Evolutionary conservation across 2,329 filamentous ascomycete species (phyloP).

Genomic region (Penicillium expansum): DNA sequence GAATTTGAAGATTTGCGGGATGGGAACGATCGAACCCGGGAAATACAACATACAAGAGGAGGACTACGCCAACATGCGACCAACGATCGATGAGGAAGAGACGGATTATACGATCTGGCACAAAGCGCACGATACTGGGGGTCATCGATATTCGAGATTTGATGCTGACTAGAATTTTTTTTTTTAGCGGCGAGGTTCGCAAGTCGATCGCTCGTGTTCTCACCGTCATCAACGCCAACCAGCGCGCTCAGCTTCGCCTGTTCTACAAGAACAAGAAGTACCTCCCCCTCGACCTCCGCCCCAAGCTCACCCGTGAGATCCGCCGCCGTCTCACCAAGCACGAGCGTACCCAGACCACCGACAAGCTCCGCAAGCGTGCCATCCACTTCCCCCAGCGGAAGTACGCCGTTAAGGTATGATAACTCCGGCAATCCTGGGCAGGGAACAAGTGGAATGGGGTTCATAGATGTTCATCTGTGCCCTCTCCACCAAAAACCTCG

Average conservation of each 20-base stretch:
- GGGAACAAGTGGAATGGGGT: not conserved
- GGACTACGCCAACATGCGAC: not conserved
- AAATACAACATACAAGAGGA: constrained; percentile 1
- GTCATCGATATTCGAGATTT: constrained; percentile 3
- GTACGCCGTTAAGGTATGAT: constrained; percentile 92
- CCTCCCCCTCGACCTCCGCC: constrained; percentile 93
- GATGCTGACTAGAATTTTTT: constrained; percentile 31
- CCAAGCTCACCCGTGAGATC: constrained; percentile 98
- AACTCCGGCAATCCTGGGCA: not conserved
- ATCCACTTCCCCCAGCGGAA: constrained; percentile 98
- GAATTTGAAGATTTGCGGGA: constrained; percentile 14
- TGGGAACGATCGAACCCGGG: constrained; percentile 5
- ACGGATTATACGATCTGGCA: not conserved
- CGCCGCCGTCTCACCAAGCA: constrained; percentile 90
- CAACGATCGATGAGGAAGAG: not conserved
- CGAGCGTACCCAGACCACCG: constrained; percentile 78
- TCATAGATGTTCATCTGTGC: not conserved
- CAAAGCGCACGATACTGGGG: not conserved
- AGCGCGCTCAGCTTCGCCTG: constrained; percentile 93
- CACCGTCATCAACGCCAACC: constrained; percentile 99
- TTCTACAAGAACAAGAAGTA: constrained; percentile 99
- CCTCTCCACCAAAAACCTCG: not conserved
- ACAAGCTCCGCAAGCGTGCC: constrained; percentile 95
- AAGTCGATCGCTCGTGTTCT: constrained; percentile 99
- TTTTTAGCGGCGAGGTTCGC: constrained; percentile 86